A percentile compares a stretch with the other conserved stretches of the same genome.
Evolutionary conservation across 345 rosid species (phyloP).

Genomic region (Trapa bicornis): DNA sequence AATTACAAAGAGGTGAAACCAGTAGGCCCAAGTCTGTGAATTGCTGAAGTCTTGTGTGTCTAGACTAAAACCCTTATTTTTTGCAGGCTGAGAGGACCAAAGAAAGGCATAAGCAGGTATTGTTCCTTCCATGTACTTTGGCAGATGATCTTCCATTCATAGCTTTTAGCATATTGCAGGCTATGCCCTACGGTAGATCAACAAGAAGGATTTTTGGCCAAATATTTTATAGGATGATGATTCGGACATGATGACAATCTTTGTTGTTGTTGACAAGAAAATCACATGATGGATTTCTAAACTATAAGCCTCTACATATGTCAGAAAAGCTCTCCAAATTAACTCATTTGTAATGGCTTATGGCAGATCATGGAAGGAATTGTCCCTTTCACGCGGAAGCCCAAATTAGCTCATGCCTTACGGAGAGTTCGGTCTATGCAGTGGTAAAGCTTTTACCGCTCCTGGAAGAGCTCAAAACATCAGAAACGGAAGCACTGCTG

Average conservation of each 20-base stretch:
- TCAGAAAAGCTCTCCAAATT: neutral
- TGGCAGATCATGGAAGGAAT: slow-evolving; percentile 21
- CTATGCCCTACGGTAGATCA: neutral
- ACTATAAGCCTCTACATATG: neutral
- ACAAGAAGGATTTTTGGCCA: neutral
- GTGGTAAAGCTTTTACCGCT: too few species aligned
- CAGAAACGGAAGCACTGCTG: too few species aligned
- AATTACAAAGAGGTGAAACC: neutral
- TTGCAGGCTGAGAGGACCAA: slow-evolving; percentile 55
- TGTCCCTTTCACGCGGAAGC: too few species aligned
- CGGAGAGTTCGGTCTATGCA: too few species aligned
- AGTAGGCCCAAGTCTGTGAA: neutral
- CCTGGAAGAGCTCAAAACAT: too few species aligned
- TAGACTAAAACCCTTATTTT: slow-evolving; percentile 1
- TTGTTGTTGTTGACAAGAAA: neutral
- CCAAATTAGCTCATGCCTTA: too few species aligned
- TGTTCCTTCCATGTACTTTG: neutral
- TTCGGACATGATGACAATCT: neutral
- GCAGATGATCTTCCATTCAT: neutral
- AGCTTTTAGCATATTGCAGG: neutral
- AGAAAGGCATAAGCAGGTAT: slow-evolving; percentile 61
- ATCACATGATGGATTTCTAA: neutral
- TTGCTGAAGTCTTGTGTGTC: neutral
- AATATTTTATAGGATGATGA: neutral
- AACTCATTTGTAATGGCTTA: neutral